Conservation (phyloP, 1,284 basidiomycete genomes). For the Coniophora puteana region DNA sequence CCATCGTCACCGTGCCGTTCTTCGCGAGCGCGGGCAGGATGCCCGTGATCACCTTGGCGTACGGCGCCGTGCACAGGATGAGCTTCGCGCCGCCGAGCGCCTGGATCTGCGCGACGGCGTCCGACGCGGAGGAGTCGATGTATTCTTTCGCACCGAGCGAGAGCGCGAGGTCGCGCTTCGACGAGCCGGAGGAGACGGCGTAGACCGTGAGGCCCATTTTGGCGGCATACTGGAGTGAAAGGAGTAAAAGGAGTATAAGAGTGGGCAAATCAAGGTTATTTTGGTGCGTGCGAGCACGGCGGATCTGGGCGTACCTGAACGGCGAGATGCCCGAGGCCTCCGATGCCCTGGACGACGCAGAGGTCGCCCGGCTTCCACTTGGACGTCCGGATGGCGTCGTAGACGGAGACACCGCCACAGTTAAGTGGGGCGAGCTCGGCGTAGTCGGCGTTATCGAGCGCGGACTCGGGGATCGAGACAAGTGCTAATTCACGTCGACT, state of each 20-base stretch:
- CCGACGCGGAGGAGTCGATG: slow-evolving; percentile 17
- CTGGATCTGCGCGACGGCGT: slow-evolving; percentile 27
- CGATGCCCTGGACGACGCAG: slow-evolving; percentile 29
- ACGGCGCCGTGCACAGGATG: slow-evolving; percentile 32
- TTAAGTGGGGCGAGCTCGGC: slow-evolving; percentile 17
- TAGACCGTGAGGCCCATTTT: slow-evolving; percentile 19
- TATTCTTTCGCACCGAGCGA: slow-evolving; percentile 23
- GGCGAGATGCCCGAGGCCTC: slow-evolving; percentile 26
- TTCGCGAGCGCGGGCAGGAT: slow-evolving; percentile 15
- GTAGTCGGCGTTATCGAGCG: slow-evolving; percentile 12
- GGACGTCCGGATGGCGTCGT: slow-evolving; percentile 12
- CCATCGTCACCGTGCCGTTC: slow-evolving; percentile 19
- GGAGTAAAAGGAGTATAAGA: no score
- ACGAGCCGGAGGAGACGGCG: slow-evolving; percentile 22
- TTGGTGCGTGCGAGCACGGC: no score
- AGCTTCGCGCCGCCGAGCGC: slow-evolving; percentile 34
- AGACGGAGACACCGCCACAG: slow-evolving; percentile 19
- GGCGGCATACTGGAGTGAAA: slow-evolving; percentile 18
- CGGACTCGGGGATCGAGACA: slow-evolving; percentile 13
- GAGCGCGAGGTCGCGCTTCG: slow-evolving; percentile 24
- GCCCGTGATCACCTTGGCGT: slow-evolving; percentile 20
- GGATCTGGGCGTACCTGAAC: slow-evolving; percentile 12
- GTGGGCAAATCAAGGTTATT: no score
- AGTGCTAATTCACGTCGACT: no score
- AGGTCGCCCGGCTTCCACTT: slow-evolving; percentile 19